These are phyloP conservation scores for Populus hybrid DNA, from an alignment of 441 rosid species.

Conservation along the genomic window DNA sequence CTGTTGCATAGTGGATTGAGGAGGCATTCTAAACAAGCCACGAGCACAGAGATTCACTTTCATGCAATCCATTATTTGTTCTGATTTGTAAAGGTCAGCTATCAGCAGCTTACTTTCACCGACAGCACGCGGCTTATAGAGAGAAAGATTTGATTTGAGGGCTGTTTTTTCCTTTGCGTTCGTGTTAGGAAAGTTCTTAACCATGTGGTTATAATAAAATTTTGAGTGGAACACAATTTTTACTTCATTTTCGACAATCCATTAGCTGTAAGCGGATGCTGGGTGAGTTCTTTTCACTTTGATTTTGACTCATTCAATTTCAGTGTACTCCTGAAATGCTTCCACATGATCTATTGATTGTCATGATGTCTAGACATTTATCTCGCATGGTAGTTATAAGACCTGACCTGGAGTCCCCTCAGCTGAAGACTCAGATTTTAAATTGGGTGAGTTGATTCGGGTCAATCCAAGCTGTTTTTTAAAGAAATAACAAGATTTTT, in stretches of 20 bases:
- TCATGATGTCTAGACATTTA: not conserved
- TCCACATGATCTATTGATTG: not conserved
- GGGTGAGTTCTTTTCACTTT: not conserved
- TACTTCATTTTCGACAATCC: not conserved
- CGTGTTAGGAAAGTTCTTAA: not conserved
- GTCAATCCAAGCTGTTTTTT: too few species aligned
- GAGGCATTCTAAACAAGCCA: conserved; percentile 2
- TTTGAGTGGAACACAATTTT: too few species aligned
- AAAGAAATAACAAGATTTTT: too few species aligned
- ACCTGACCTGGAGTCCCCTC: too few species aligned
- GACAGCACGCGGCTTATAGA: not conserved
- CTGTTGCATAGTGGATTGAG: not conserved
- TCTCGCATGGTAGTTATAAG: too few species aligned
- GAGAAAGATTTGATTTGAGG: not conserved
- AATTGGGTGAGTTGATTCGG: too few species aligned
- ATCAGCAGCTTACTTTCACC: too few species aligned
- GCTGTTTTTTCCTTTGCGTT: not conserved
- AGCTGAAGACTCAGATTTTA: too few species aligned
- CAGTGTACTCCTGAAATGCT: not conserved
- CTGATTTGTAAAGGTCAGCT: not conserved
- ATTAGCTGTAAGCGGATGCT: too few species aligned
- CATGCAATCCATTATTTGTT: not conserved
- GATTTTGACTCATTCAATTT: not conserved
- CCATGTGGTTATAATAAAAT: too few species aligned
- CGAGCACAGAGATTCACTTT: not conserved